Base-by-base conservation (phyloP, 2,329 filamentous ascomycete genomes). In the Bipolaris gigantea region DNA sequence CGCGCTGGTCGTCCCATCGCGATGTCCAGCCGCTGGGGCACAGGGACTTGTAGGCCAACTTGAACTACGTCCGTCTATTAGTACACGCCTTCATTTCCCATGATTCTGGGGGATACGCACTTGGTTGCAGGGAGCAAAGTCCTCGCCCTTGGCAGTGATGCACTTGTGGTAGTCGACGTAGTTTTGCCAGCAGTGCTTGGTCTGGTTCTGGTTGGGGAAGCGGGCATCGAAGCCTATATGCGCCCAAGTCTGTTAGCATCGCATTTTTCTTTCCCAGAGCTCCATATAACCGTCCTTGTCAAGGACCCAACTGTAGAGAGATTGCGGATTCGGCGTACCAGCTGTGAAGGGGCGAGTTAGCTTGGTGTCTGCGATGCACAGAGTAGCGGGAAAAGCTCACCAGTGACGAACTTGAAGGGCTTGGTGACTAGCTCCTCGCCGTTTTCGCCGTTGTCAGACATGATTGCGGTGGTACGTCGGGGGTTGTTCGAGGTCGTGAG, bases 91-190 rank as follows among this genome's bases (percentile, higher is more conserved):
- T 43, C 30, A n/a, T n/a, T 18, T 35, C 43, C 30, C 4, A 1
- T 8, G n/a, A 34, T 33, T n/a, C 10, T 27, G 44, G 2, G 18
- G 23, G 38, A 19, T 23, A 36, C 61, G 64, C 87, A 96, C 92
- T 89, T 97, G 92, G 74, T 88, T 89, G 89, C 93, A 97, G 65
- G 93, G 93, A 71, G 90, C 88, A 79, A 97, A 97, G 76, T 97
- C 92, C 84, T 97, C 93, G 80, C 93, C 93, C 86, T 97, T 97
- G 81, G 92, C 93, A 76, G 88, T 83, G 80, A 97, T 92, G 84
- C 94, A 99, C 86, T 99, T 99, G 88, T 99, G 90, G 85, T 99
- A 97, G 81, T 99, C 94, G 83, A 99, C 94, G 82, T 99, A 99
- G 86, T 99, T 99, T 80, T 99, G 95, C 94, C 94, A 99, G 90